Base-by-base conservation (phyloP, 495 filamentous ascomycete species). In the Trichoderma asperelloides region DNA sequence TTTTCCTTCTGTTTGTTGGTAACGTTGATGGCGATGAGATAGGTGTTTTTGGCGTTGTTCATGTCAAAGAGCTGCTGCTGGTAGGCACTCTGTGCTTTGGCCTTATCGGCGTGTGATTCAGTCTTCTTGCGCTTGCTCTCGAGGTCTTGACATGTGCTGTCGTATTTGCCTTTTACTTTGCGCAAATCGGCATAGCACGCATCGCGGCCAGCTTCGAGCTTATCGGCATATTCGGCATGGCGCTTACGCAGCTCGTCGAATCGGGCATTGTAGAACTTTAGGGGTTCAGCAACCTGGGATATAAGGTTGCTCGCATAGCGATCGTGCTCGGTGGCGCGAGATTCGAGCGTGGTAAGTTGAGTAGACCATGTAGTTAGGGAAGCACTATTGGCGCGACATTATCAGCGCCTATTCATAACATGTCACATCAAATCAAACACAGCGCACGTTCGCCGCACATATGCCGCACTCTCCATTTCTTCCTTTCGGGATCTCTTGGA, bases 41-140 rank as follows among this genome's bases (percentile, higher is more conserved):
- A 99, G 2, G 91, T 92, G 73, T 98, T 99, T 89, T 99, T 99
- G 72, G 91, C 86, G 74, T 98, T 98, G 76, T 91, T 88, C 96
- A 98, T 98, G 66, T 98, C 94, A 49, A 87, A 72, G 47, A 93
- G 80, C 75, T 98, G 93, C 72, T 95, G 91, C 71, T 96, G 91
- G 75, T 95, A 98, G 21, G 89, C 86, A 71, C 85, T 86, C 75
- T 96, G 91, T 8, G 96, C 93, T 78, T 98, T 99, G 33, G 83
- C 75, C 75, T 93, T 88, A 75, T 98, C 96, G 69, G 93, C 95
- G 27, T 91, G 84, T 39, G 87, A 89, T 72, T 98, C 95, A 65
- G 88, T 87, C 82, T 98, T 99, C 81, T 96, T 97, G 70, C 95
- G 89, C 75, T 90, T 86, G 66, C 88, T 91, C 79, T 99, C 95